Conservation (phyloP, 2,329 filamentous ascomycete species). For the Penicillium corylophilum region DNA sequence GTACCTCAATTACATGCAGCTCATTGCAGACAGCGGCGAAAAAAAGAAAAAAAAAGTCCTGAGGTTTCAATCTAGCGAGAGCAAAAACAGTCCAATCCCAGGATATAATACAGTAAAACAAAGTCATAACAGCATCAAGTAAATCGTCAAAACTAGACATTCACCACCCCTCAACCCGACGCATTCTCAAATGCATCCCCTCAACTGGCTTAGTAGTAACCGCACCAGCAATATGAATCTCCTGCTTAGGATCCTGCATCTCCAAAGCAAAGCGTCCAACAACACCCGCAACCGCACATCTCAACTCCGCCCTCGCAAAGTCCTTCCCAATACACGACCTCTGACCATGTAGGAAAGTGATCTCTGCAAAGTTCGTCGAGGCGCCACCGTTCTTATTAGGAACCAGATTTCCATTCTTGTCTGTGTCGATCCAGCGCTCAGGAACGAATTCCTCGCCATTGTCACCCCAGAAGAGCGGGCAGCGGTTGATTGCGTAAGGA, state of each 20-base stretch:
- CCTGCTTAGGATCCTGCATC: constrained; percentile 12
- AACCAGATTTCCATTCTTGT: background rate
- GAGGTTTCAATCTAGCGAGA: background rate
- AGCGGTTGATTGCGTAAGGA: constrained; percentile 70
- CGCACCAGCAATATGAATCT: constrained; percentile 33
- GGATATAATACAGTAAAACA: background rate
- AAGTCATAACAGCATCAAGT: background rate
- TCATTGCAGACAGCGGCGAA: too few relatives aligned
- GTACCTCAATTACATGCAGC: too few relatives aligned
- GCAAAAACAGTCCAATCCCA: background rate
- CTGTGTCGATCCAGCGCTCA: constrained; percentile 68
- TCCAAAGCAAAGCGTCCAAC: constrained; percentile 5
- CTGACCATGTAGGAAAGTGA: constrained; percentile 19
- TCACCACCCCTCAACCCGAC: background rate
- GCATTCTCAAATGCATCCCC: constrained; percentile 28
- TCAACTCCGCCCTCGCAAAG: constrained; percentile 16
- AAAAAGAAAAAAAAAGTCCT: background rate
- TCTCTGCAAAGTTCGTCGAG: constrained; percentile 15
- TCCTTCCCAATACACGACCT: constrained; percentile 18
- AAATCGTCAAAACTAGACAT: background rate
- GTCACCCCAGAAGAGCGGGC: constrained; percentile 67
- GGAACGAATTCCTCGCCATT: background rate
- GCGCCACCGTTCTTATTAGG: constrained; percentile 15
- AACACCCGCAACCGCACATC: constrained; percentile 13
- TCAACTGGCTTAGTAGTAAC: constrained; percentile 42